These are phyloP conservation scores for Polyporus tsugae DNA, from an alignment of 1,284 basidiomycete genomes.

Conservation along the genomic window DNA sequence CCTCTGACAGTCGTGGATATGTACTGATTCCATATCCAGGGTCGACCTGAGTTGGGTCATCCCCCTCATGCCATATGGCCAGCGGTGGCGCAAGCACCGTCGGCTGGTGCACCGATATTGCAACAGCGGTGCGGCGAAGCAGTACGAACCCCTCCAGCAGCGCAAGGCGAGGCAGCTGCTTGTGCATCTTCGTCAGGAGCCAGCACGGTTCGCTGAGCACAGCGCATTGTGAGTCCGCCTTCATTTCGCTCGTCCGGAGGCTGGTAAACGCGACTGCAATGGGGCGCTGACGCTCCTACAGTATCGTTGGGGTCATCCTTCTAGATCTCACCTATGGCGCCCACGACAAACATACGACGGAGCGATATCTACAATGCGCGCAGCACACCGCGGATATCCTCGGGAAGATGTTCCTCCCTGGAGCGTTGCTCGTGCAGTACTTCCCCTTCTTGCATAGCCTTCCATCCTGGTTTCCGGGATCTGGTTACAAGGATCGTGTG, in stretches of 20 bases:
- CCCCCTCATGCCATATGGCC: slow-evolving; percentile 46
- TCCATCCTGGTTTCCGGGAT: background rate
- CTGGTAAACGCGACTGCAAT: no score
- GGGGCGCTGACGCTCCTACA: background rate
- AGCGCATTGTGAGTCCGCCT: background rate
- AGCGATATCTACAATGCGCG: background rate
- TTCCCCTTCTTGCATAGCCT: background rate
- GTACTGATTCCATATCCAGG: slow-evolving; percentile 36
- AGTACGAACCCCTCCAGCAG: background rate
- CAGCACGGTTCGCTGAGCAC: background rate
- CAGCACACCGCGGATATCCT: background rate
- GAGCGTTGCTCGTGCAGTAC: background rate
- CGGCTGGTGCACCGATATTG: slow-evolving; percentile 41
- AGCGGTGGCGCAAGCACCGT: slow-evolving; percentile 50
- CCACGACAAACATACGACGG: background rate
- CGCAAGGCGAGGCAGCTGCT: background rate
- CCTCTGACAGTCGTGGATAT: background rate
- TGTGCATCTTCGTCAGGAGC: background rate
- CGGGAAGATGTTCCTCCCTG: background rate
- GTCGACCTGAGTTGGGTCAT: slow-evolving; percentile 48
- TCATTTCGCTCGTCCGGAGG: no score
- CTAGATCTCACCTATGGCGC: background rate
- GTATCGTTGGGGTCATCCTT: background rate
- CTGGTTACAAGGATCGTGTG: background rate
- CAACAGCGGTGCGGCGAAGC: background rate